Conservation (phyloP, 352 stramenopile genomes). For the Albugo laibachii region DNA sequence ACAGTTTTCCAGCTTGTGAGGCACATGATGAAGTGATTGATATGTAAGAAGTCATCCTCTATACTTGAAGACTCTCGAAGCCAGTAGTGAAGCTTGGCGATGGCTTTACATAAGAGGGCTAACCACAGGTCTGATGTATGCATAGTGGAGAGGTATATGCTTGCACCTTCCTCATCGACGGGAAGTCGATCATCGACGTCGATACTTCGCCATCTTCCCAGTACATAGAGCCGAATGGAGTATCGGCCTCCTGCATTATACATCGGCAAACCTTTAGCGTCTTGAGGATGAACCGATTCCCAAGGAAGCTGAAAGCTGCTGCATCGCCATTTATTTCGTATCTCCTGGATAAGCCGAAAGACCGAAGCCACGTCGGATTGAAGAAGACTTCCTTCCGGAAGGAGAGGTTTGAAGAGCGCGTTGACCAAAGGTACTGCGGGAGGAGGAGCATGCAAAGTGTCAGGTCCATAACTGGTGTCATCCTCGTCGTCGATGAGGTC, state of each 20-base stretch:
- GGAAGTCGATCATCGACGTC: constrained; percentile 55
- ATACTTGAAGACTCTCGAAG: constrained; percentile 3
- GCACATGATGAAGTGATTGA: too few relatives aligned
- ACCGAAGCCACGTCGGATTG: constrained; percentile 43
- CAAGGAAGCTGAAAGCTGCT: constrained; percentile 25
- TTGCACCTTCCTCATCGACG: constrained; percentile 22
- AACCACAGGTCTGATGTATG: constrained; percentile 49
- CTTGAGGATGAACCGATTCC: constrained; percentile 56
- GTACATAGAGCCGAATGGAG: constrained; percentile 41
- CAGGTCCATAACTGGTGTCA: constrained; percentile 18
- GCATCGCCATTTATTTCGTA: constrained; percentile 14
- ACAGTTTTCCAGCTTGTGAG: too few relatives aligned
- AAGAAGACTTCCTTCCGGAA: constrained; percentile 40
- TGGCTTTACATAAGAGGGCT: constrained; percentile 34
- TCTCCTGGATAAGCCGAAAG: constrained; percentile 38
- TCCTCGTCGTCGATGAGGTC: constrained; percentile 61
- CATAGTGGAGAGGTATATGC: constrained; percentile 33
- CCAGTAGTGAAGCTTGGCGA: constrained; percentile 52
- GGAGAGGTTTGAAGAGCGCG: constrained; percentile 24
- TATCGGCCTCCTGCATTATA: constrained; percentile 66
- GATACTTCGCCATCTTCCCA: constrained; percentile 46
- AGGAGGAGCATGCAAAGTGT: constrained; percentile 33
- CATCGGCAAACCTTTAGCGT: constrained; percentile 16
- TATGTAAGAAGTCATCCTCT: too few relatives aligned
- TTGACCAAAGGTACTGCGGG: constrained; percentile 11